phyloP scores from a whole-genome alignment of 73 alveolate genomes.

The Paramecium tetraurelia region DNA sequence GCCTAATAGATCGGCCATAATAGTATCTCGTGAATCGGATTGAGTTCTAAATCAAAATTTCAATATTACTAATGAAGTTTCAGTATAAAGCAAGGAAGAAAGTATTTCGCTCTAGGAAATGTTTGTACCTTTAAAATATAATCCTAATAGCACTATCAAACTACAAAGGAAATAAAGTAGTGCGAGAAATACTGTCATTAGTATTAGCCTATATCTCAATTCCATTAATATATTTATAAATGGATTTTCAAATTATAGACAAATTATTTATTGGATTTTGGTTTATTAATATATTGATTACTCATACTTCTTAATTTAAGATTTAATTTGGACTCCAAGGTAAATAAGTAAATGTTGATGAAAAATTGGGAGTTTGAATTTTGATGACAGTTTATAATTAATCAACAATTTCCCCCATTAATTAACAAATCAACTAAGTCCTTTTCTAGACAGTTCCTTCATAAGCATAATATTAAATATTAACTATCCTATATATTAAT shows the following conservation, averaged over 20 bases:
- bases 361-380: not conserved
- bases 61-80: not conserved
- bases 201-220: not conserved
- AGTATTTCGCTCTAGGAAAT: not conserved
- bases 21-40: not conserved
- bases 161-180: not conserved
- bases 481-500: not conserved
- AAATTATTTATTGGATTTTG: not conserved
- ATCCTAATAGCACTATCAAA: not conserved
- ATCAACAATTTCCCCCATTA: not conserved
- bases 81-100: not conserved
- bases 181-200: not conserved
- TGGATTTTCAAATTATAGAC: not conserved
- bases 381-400: not conserved
- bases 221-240: not conserved
- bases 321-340: not conserved
- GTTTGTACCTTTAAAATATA: not conserved
- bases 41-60: not conserved
- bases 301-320: not conserved
- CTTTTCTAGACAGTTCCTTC: too few relatives aligned
- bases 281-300: not conserved
- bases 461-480: not conserved
- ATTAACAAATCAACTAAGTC: not conserved
- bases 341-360: not conserved
- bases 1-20: not conserved